phyloP scores from a whole-genome alignment of 768 basidiomycete species.

The Naganishia kalamii region DNA sequence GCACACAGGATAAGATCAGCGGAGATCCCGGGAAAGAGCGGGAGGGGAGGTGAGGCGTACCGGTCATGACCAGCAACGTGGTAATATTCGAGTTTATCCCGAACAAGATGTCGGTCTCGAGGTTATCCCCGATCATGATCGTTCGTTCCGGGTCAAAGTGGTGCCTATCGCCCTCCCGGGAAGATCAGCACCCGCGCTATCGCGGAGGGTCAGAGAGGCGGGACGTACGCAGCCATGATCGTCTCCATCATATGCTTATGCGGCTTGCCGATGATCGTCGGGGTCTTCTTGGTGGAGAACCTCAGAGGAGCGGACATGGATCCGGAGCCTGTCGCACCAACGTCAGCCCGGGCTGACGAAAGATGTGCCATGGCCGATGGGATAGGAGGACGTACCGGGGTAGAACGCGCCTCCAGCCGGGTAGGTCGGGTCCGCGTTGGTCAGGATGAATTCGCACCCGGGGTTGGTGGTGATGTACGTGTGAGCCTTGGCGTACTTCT shows the following conservation, averaged over 20 bases:
- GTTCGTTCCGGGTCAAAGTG: slow-evolving; percentile 77
- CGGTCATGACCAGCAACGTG: slow-evolving; percentile 88
- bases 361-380: no score
- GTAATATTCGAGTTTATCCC: slow-evolving; percentile 77
- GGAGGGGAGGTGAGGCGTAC: slow-evolving; percentile 49
- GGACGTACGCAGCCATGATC: slow-evolving; percentile 67
- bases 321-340: slow-evolving; percentile 53
- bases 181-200: no score
- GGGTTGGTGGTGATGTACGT: slow-evolving; percentile 77
- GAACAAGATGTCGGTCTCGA: slow-evolving; percentile 93
- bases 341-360: no score
- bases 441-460: slow-evolving; percentile 75
- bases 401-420: slow-evolving; percentile 65
- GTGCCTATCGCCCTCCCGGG: no score
- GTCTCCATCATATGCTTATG: slow-evolving; percentile 84
- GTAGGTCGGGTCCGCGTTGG: slow-evolving; percentile 89
- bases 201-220: no score
- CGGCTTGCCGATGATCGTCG: slow-evolving; percentile 84
- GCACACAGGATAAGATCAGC: neutral
- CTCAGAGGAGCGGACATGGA: slow-evolving; percentile 74
- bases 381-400: slow-evolving; percentile 64
- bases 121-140: slow-evolving; percentile 91
- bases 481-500: slow-evolving; percentile 86
- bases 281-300: slow-evolving; percentile 63
- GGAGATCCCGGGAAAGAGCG: no score